Percentiles rank a stretch among this genome's conserved stretches.
Conservation (phyloP, 2,329 filamentous ascomycete species). For the Microdochium paspali region DNA sequence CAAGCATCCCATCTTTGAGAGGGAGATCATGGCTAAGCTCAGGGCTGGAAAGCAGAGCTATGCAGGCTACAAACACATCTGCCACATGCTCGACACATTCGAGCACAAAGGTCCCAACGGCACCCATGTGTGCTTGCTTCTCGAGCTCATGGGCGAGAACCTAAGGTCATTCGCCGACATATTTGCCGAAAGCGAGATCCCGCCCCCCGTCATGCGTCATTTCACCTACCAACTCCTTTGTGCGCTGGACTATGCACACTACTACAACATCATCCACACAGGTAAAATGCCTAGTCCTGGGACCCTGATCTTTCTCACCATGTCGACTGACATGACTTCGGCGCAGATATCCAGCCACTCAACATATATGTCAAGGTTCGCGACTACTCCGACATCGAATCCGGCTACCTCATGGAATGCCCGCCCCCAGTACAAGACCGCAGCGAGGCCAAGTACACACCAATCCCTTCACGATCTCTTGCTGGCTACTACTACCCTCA, state of each 20-base stretch:
- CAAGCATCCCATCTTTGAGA: constrained; percentile 8
- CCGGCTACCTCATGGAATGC: constrained; percentile 9
- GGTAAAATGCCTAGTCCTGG: constrained; percentile 4
- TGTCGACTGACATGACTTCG: background rate
- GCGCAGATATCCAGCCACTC: constrained; percentile 15
- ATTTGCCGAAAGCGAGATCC: constrained; percentile 7
- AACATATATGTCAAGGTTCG: constrained; percentile 13
- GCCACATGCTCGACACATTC: constrained; percentile 18
- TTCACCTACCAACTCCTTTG: constrained; percentile 10
- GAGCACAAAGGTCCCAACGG: constrained; percentile 20
- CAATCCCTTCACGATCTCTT: constrained; percentile 8
- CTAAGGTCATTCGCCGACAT: constrained; percentile 5
- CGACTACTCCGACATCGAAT: constrained; percentile 7
- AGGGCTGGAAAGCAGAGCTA: constrained; percentile 5
- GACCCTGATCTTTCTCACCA: background rate
- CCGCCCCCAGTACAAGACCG: too few species aligned
- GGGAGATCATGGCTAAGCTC: constrained; percentile 9
- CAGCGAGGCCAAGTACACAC: constrained; percentile 2
- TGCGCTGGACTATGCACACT: constrained; percentile 10
- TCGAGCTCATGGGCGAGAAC: constrained; percentile 20
- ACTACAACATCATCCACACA: constrained; percentile 12
- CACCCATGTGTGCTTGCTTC: constrained; percentile 18
- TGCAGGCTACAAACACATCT: too few species aligned
- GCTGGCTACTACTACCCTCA: constrained; percentile 6
- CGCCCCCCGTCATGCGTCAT: constrained; percentile 5